A percentile compares a stretch with the other conserved stretches of the same genome.
Conservation (phyloP, 2,329 filamentous ascomycete species). For the Phaeosphaeria sp. region DNA sequence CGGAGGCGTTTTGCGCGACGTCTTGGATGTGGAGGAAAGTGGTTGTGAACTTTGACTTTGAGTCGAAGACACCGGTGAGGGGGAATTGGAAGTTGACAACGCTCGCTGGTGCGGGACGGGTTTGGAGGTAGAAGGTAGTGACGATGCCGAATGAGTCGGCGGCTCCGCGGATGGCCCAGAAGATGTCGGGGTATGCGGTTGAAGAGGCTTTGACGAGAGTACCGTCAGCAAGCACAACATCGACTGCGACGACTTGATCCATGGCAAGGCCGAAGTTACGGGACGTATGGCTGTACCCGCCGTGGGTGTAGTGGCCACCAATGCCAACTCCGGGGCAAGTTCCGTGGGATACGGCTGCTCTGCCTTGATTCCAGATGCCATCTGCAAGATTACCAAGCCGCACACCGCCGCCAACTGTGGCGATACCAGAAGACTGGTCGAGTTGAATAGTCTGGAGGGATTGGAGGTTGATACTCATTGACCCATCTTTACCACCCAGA, state of each 20-base stretch:
- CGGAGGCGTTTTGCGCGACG: constrained; percentile 48
- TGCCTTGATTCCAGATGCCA: constrained; percentile 42
- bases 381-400: constrained; percentile 52
- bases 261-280: constrained; percentile 46
- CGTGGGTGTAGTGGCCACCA: constrained; percentile 46
- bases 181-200: constrained; percentile 46
- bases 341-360: constrained; percentile 57
- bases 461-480: constrained; percentile 57
- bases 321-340: constrained; percentile 57
- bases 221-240: constrained; percentile 50
- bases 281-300: constrained; percentile 45
- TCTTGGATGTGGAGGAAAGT: constrained; percentile 52
- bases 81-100: constrained; percentile 39
- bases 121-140: constrained; percentile 46
- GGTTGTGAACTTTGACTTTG: constrained; percentile 41
- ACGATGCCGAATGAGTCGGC: constrained; percentile 52
- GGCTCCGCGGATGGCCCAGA: constrained; percentile 52
- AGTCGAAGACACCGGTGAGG: constrained; percentile 31
- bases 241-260: constrained; percentile 42
- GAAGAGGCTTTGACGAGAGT: constrained; percentile 44
- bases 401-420: constrained; percentile 57
- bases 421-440: constrained; percentile 50
- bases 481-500: constrained; percentile 57
- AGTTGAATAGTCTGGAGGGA: constrained; percentile 54
- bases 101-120: constrained; percentile 32